Percentiles rank a stretch among this genome's conserved stretches.
phyloP scores from a whole-genome alignment of 345 rosid genomes.

The Ceriops decandra region DNA sequence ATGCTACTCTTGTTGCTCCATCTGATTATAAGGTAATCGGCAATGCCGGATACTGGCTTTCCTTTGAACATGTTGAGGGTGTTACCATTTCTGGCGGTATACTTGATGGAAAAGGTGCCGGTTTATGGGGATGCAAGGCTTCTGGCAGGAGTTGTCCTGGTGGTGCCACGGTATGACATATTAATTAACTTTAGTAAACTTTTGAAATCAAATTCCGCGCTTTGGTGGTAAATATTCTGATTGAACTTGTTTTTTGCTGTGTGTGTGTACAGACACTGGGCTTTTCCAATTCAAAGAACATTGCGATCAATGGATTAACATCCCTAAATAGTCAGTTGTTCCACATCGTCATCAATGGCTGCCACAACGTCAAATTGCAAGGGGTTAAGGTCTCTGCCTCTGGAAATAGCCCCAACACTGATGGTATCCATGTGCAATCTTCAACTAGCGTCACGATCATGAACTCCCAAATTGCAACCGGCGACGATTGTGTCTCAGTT shows the following conservation, averaged over 20 bases:
- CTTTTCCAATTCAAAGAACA: constrained; percentile 17
- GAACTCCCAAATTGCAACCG: constrained; percentile 16
- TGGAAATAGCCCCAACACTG: constrained; percentile 29
- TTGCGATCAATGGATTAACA: constrained; percentile 15
- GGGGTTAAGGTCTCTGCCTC: constrained; percentile 10
- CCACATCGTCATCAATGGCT: constrained; percentile 24
- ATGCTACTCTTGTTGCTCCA: constrained; percentile 51
- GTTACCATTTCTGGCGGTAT: constrained; percentile 47
- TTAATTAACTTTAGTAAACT: constrained; percentile 1
- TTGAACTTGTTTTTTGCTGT: too few species aligned
- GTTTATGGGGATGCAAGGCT: constrained; percentile 56
- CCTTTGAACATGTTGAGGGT: constrained; percentile 39
- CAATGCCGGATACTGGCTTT: constrained; percentile 37
- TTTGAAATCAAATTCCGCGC: neutral
- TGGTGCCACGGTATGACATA: constrained; percentile 51
- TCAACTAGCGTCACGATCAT: constrained; percentile 15
- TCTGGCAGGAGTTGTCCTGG: constrained; percentile 35
- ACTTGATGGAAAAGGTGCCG: constrained; percentile 53
- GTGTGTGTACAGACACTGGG: constrained; percentile 15
- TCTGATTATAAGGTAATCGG: constrained; percentile 40
- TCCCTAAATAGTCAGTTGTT: constrained; percentile 27
- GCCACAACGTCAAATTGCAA: constrained; percentile 12
- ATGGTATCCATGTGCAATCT: constrained; percentile 28
- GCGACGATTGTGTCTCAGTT: constrained; percentile 33
- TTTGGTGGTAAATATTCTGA: neutral